Evolutionary conservation across 768 basidiomycete genomes (phyloP), one percentile per base, ranked within the genome.

Genomic region (Coprinopsis cinerea): DNA sequence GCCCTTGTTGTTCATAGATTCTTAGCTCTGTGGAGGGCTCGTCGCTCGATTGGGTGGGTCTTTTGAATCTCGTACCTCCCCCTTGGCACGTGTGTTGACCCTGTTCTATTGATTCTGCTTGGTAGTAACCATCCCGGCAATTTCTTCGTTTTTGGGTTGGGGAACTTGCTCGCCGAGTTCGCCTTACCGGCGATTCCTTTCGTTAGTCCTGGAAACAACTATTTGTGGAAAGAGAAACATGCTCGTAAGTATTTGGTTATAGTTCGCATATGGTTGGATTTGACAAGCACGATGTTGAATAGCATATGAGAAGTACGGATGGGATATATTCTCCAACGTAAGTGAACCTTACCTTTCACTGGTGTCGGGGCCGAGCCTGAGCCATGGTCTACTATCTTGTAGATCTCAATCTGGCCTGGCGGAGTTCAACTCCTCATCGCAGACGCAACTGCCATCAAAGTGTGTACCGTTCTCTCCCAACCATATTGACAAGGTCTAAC

Each of bases 361-460:
- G 10, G 18, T 18, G 9, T 9, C 6, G 18, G 7, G 6, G n/a
- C n/a, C n/a, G n/a, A n/a, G n/a, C n/a, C n/a, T n/a, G n/a, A n/a
- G n/a, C n/a, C n/a, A n/a, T 18, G 9, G 37, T n/a, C n/a, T n/a
- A n/a, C n/a, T n/a, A n/a, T n/a, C 18, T 9, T 9, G 9, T 17
- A 39, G 37, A 10, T 39, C 18, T 39, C 37, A 7, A 32, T 32
- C 11, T 39, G 37, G 37, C 37, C 18, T 18, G 37, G 37, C 6
- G 18, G 18, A 39, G 7, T 17, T 13, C 18, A 14, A 10, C 6
- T 20, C 6, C 9, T 20, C 18, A 17, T 75, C 9, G 72, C 73
- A 14, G 73, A 76, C 55, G 67, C 69, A 11, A 59, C 60, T n/a
- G 65, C 67, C 14, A 67, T 74, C 47, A 75, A 75, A 60, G 74